Conservation (phyloP, 805 yeast species). For the Candida sphagnicola region DNA sequence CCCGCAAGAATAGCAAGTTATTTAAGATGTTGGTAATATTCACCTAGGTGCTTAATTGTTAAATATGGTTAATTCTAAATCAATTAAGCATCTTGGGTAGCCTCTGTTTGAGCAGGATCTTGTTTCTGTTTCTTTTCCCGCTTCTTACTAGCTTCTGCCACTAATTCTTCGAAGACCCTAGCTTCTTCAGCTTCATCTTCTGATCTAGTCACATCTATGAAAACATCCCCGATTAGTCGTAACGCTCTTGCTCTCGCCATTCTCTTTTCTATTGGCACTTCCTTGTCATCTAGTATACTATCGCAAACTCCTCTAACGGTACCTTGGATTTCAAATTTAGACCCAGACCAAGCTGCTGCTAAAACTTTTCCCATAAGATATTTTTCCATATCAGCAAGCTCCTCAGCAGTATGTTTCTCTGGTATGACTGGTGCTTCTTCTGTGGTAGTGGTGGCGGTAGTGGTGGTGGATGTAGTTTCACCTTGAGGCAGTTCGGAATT, state of each 20-base stretch:
- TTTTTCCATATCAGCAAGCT: constrained; percentile 68
- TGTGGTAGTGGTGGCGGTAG: neutral
- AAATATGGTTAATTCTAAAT: too few relatives aligned
- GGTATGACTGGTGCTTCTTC: constrained; percentile 22
- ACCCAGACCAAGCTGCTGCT: constrained; percentile 83
- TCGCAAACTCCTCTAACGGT: constrained; percentile 73
- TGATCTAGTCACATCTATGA: constrained; percentile 54
- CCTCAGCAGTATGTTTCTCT: constrained; percentile 49
- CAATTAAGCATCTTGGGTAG: neutral
- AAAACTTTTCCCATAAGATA: constrained; percentile 73
- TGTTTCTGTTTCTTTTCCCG: constrained; percentile 29
- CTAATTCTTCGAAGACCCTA: constrained; percentile 69
- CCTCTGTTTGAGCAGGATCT: neutral
- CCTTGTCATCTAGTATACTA: constrained; percentile 54
- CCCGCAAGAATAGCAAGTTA: too few relatives aligned
- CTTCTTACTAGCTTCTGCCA: constrained; percentile 44
- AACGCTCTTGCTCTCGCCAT: constrained; percentile 62
- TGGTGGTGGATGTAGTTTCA: neutral
- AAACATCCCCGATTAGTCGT: constrained; percentile 59
- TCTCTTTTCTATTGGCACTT: constrained; percentile 42
- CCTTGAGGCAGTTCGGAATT: constrained; percentile 5
- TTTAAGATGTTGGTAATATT: too few relatives aligned
- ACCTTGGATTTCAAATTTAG: constrained; percentile 72
- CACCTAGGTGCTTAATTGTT: too few relatives aligned
- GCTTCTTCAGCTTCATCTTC: constrained; percentile 74